Evolutionary conservation across 768 basidiomycete species (phyloP).

Genomic region (Hortiboletus flavorubellus): DNA sequence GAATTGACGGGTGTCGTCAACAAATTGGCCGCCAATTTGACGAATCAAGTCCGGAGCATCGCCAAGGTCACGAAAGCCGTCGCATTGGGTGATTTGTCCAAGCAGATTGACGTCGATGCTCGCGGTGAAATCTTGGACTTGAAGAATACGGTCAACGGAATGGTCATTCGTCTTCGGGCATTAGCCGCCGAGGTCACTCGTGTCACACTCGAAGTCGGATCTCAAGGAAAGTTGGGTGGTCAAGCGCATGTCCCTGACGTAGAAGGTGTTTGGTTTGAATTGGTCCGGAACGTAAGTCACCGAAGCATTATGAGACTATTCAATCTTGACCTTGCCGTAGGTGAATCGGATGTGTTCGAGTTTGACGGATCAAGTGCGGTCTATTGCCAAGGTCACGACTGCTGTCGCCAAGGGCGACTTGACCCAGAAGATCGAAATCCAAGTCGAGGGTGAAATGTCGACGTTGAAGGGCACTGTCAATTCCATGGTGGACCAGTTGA

Average conservation of each 20-base stretch:
- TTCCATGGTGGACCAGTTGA: slow-evolving; percentile 91
- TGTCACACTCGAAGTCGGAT: slow-evolving; percentile 82
- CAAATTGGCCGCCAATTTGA: slow-evolving; percentile 75
- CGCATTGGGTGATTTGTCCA: slow-evolving; percentile 83
- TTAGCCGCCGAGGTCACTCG: slow-evolving; percentile 81
- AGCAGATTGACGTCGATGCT: slow-evolving; percentile 90
- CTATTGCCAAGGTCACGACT: slow-evolving; percentile 81
- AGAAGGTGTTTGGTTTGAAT: slow-evolving; percentile 87
- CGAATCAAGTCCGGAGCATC: slow-evolving; percentile 54
- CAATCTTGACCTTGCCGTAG: slow-evolving; percentile 30
- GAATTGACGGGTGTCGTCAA: slow-evolving; percentile 82
- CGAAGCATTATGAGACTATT: neutral
- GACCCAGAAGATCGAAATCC: slow-evolving; percentile 90
- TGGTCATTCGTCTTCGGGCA: slow-evolving; percentile 51
- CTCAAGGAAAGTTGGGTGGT: slow-evolving; percentile 85
- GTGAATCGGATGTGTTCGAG: slow-evolving; percentile 82
- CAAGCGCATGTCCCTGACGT: slow-evolving; percentile 87
- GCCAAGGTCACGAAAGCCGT: slow-evolving; percentile 70
- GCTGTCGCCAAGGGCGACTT: slow-evolving; percentile 90
- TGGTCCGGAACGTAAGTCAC: slow-evolving; percentile 64
- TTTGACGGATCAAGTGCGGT: slow-evolving; percentile 77
- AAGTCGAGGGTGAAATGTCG: slow-evolving; percentile 84
- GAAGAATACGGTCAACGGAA: slow-evolving; percentile 58
- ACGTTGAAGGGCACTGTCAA: slow-evolving; percentile 83
- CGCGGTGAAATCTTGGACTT: slow-evolving; percentile 87